Evolutionary conservation across 2,329 filamentous ascomycete species (phyloP), one percentile per base, ranked within the genome.

Genomic region (Verticillium tricorpus): DNA sequence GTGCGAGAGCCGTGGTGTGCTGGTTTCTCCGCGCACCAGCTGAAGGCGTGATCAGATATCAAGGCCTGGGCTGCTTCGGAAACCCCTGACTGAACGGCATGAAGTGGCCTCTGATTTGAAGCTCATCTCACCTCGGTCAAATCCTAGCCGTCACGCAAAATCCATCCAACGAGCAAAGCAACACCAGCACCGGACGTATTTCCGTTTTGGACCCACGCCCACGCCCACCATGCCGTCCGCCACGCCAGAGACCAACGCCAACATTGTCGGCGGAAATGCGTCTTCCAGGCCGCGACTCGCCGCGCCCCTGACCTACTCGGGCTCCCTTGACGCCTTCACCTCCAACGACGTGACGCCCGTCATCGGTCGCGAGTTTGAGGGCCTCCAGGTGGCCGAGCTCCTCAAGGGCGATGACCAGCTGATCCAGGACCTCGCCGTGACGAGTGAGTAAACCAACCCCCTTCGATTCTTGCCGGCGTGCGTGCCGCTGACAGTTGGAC

Each of bases 351-450:
- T 80, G 28, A 84, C 82, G 17, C 81, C 81, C 11, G 75, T 79
- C 55, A 82, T 84, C 52, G 82, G 82, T 1, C 77, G 77, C 35
- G 81, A 84, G 67, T 84, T 78, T 66, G 68, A 69, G 11, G 71
- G 69, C 11, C 71, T 77, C 14, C 73, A 77, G 60, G 69, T 77
- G 39, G 67, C 64, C 17, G 68, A 74, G 68, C 60, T 77, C 34
- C 65, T 77, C 45, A 66, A 68, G 60, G 71, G 68, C 60, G 73
- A 76, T 54, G 82, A 86, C 50, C 74, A 78, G 19, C 73, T 82
- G 58, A 75, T 86, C 37, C 78, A 78, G 19, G 84, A 86, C 65
- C 73, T 87, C 19, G 83, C 82, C 22, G 79, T 82, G 60, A 84
- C 80, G 2, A 78, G 64, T 66, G 55, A 60, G 63, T 40, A 9